Evolutionary conservation across 169 alveolate species (phyloP).

Genomic region (Plasmodium vivax): DNA sequence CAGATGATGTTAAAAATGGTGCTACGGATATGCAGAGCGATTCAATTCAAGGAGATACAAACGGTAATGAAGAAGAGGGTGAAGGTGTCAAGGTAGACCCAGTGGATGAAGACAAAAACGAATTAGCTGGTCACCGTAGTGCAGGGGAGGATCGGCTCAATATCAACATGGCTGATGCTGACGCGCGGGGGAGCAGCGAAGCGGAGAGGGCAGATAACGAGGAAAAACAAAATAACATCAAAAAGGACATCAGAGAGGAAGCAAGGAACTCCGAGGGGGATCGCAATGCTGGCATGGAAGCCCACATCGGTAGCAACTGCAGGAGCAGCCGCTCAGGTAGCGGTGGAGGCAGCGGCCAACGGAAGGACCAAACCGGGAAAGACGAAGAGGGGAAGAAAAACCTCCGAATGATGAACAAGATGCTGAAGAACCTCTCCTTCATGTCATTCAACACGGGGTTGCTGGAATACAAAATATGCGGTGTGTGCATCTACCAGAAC

Average conservation of each 20-base stretch:
- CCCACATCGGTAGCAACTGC: not conserved
- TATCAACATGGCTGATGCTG: not conserved
- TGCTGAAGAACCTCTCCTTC: conserved; percentile 82
- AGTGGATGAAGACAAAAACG: not conserved
- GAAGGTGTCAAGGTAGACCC: not conserved
- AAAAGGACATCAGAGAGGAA: not conserved
- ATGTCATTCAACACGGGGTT: conserved; percentile 91
- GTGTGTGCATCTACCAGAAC: conserved; percentile 89
- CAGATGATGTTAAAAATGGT: not conserved
- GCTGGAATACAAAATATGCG: conserved; percentile 89
- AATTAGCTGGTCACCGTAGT: not conserved
- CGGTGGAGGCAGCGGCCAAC: not conserved
- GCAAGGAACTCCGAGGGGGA: not conserved
- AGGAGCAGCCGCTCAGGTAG: not conserved
- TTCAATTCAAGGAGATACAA: not conserved
- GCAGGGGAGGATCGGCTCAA: not conserved
- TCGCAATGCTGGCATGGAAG: not conserved
- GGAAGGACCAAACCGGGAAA: not conserved
- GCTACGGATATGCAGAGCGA: not conserved
- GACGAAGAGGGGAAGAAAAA: not conserved
- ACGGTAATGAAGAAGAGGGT: not conserved
- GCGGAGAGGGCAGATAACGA: not conserved
- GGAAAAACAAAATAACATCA: not conserved
- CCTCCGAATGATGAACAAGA: conserved; percentile 15
- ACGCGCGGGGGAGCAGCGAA: not conserved